These are phyloP conservation scores for Phytopythium sindhum DNA, from an alignment of 352 stramenopile genomes.

Conservation along the genomic window DNA sequence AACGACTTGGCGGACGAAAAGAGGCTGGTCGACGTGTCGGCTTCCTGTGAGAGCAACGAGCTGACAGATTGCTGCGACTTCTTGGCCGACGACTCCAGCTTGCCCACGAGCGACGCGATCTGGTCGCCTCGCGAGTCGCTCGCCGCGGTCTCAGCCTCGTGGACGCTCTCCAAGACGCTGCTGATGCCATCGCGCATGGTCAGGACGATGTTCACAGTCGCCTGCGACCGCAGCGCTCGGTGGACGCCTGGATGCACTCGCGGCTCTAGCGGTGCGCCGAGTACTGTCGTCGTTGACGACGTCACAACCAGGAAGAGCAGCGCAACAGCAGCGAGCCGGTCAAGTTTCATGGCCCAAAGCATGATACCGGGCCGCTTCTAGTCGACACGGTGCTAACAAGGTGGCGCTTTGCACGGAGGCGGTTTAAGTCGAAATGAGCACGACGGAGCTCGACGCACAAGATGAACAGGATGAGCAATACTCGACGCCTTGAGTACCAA, in stretches of 20 bases:
- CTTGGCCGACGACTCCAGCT: conserved; percentile 12
- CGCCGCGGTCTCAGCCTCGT: conserved; percentile 2
- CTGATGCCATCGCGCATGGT: conserved; percentile 20
- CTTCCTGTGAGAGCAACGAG: conserved; percentile 15
- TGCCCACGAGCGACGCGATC: conserved; percentile 20
- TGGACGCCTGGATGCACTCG: conserved; percentile 23
- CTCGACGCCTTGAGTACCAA: not conserved
- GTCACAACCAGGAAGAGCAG: not conserved
- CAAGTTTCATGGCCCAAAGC: too few species aligned
- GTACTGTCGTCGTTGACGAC: not conserved
- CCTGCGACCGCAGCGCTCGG: conserved; percentile 14
- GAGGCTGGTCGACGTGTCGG: conserved; percentile 1
- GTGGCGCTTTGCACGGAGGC: not conserved
- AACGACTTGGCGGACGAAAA: conserved; percentile 17
- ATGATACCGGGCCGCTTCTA: not conserved
- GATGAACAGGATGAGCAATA: not conserved
- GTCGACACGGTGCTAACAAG: not conserved
- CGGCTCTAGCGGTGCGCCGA: not conserved
- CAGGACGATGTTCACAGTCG: conserved; percentile 27
- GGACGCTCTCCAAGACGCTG: conserved; percentile 10
- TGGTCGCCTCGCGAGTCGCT: conserved; percentile 12
- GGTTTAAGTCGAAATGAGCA: not conserved
- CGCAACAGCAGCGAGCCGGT: not conserved
- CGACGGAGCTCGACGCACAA: not conserved
- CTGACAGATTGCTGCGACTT: conserved; percentile 10